Evolutionary conservation across 2,329 filamentous ascomycete genomes (phyloP), one percentile per base, ranked within the genome.

Genomic region (Rasamsonia emersonii): DNA sequence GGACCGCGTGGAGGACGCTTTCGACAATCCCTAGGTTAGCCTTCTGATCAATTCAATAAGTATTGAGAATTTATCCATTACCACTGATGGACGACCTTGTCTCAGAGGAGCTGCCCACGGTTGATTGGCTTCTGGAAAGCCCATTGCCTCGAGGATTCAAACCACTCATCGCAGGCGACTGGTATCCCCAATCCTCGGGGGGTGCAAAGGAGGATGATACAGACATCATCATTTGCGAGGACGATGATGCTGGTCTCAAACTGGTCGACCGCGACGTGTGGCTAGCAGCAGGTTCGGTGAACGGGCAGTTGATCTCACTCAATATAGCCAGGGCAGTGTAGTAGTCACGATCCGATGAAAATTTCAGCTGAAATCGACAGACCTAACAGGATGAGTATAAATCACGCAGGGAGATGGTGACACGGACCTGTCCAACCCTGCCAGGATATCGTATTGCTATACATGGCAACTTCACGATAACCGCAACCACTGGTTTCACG

Each of bases 281-380:
- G 24, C 46, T 41, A 11, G 37, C 37, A n/a, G 46, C 53, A 9
- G 60, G 53, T 33, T 65, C 61, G 7, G 55, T 58, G 20, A 64
- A 53, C n/a, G 59, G 61, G 37, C 64, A 65, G 20, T 59, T 55
- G 23, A 58, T 55, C 24, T 56, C 51, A 17, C 54, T 54, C 2
- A 67, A 44, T n/a, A 64, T 51, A 4, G 58, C 50, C 24, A 67
- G 43, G 2, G 56, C 57, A 13, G 53, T 53, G 29, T 58, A 59
- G 38, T 58, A 67, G 34, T 67, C 61, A 14, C 46, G 44, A 24
- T 59, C 53, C 1, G 46, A 52, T 2, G 45, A 43, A 32, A 66
- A 65, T 33, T 63, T 65, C 36, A 67, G 49, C 34, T 67, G 64
- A 13, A 67, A 64, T 5, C 64, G 58, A 17, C 60, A 58, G 11